A percentile compares a stretch with the other conserved stretches of the same genome.
Evolutionary conservation across 306 rosid genomes (phyloP).

Genomic region (Sicyos baderoa): DNA sequence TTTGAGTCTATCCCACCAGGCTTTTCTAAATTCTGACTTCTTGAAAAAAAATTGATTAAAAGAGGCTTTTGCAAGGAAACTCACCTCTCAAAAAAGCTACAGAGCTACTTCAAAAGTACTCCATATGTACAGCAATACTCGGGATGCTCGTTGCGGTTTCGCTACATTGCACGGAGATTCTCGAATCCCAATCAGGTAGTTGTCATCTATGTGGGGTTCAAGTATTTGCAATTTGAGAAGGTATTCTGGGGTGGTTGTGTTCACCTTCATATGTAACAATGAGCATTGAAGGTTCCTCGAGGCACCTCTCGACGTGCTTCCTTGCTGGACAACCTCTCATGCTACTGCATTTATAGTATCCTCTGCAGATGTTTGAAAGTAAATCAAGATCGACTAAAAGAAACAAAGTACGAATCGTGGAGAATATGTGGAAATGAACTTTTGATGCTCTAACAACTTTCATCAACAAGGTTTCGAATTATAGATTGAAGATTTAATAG

Average conservation of each 20-base stretch:
- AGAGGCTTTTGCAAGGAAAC: slow-evolving; percentile 12
- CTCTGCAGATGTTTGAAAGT: slow-evolving; percentile 41
- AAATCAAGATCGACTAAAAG: neutral
- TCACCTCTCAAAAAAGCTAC: slow-evolving; percentile 12
- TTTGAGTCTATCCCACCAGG: neutral
- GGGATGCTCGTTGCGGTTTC: slow-evolving; percentile 14
- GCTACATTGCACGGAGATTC: neutral
- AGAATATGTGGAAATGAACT: neutral
- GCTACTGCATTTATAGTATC: slow-evolving; percentile 29
- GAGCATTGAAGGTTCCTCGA: slow-evolving; percentile 95
- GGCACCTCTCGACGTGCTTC: slow-evolving; percentile 57
- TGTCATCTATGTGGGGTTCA: slow-evolving; percentile 30
- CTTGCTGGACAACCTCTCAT: too few relatives aligned
- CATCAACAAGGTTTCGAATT: neutral
- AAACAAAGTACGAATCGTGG: neutral
- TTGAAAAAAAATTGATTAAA: neutral
- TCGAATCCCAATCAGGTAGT: slow-evolving; percentile 21
- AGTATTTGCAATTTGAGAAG: slow-evolving; percentile 70
- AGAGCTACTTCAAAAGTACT: slow-evolving; percentile 13
- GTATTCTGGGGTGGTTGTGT: slow-evolving; percentile 80
- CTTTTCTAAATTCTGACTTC: slow-evolving; percentile 1
- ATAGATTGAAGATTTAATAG: neutral
- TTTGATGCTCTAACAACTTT: neutral
- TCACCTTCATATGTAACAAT: slow-evolving; percentile 95
- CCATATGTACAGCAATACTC: slow-evolving; percentile 15